Evolutionary conservation across 2,329 filamentous ascomycete genomes (phyloP).

Genomic region (Cladosporium halotolerans): DNA sequence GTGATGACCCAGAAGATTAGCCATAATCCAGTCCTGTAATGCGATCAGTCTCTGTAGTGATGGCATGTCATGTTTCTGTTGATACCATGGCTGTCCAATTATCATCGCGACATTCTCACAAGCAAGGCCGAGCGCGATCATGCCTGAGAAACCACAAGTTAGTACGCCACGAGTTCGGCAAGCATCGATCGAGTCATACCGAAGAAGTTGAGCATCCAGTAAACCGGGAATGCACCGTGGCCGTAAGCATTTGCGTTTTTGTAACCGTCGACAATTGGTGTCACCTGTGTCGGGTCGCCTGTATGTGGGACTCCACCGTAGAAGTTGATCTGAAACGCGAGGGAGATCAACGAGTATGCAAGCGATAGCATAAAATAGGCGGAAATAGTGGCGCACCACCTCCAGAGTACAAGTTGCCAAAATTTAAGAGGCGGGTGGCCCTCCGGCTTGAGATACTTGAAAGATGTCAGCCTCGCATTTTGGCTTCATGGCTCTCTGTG

Average conservation of each 20-base stretch:
- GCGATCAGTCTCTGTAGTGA: slow-evolving; percentile 21
- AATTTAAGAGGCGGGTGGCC: slow-evolving; percentile 54
- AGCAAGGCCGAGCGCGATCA: slow-evolving; percentile 56
- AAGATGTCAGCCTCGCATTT: not conserved
- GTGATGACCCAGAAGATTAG: slow-evolving; percentile 63
- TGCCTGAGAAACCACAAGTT: slow-evolving; percentile 56
- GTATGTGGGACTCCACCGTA: slow-evolving; percentile 37
- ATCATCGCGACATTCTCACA: slow-evolving; percentile 62
- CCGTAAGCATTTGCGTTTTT: slow-evolving; percentile 51
- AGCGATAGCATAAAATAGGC: slow-evolving; percentile 59
- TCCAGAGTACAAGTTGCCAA: slow-evolving; percentile 53
- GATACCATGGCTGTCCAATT: slow-evolving; percentile 53
- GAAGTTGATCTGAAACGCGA: slow-evolving; percentile 60
- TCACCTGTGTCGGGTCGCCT: slow-evolving; percentile 36
- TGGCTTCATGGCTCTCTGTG: too few species aligned
- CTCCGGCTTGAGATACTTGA: slow-evolving; percentile 47
- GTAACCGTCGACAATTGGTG: slow-evolving; percentile 22
- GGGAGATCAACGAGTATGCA: slow-evolving; percentile 56
- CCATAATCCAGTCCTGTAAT: slow-evolving; percentile 39
- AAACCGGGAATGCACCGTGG: slow-evolving; percentile 53
- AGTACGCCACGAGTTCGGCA: slow-evolving; percentile 52
- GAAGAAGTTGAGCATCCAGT: slow-evolving; percentile 48
- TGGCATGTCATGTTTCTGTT: slow-evolving; percentile 25
- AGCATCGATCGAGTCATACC: slow-evolving; percentile 32
- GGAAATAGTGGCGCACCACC: slow-evolving; percentile 49